Conservation (phyloP, 2,329 filamentous ascomycete genomes). For the Dothideomycetidae sp. region DNA sequence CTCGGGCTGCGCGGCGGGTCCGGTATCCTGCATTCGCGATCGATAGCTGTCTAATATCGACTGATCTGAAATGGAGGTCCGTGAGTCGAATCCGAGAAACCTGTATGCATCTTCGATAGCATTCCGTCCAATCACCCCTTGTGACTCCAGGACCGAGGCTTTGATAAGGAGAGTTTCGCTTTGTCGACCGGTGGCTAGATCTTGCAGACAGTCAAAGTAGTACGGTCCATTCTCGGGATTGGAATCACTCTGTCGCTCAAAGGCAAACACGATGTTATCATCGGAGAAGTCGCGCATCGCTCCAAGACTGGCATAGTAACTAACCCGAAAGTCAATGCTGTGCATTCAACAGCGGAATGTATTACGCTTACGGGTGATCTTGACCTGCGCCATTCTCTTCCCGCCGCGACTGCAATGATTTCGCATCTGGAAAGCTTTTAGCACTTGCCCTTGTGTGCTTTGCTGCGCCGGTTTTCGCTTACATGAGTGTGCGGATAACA, state of each 20-base stretch:
- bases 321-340: slow-evolving; percentile 18
- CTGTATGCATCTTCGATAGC: slow-evolving; percentile 45
- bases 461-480: slow-evolving; percentile 15
- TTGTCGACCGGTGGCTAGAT: slow-evolving; percentile 41
- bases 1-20: slow-evolving; percentile 30
- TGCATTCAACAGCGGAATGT: neutral
- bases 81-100: slow-evolving; percentile 41
- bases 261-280: slow-evolving; percentile 46
- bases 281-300: slow-evolving; percentile 49
- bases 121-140: slow-evolving; percentile 42
- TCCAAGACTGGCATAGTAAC: slow-evolving; percentile 49
- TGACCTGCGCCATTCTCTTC: slow-evolving; percentile 15
- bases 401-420: neutral
- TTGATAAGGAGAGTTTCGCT: slow-evolving; percentile 45
- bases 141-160: slow-evolving; percentile 42
- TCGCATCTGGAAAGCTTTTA: slow-evolving; percentile 7
- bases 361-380: slow-evolving; percentile 23
- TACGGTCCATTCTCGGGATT: slow-evolving; percentile 42
- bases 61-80: slow-evolving; percentile 38
- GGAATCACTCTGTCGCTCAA: slow-evolving; percentile 42
- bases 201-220: slow-evolving; percentile 52
- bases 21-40: slow-evolving; percentile 26
- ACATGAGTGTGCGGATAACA: slow-evolving; percentile 22
- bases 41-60: slow-evolving; percentile 49
- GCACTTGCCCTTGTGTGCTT: too few relatives aligned